These are phyloP conservation scores for Bacidia rubella DNA, from an alignment of 495 filamentous ascomycete species.

Conservation along the genomic window DNA sequence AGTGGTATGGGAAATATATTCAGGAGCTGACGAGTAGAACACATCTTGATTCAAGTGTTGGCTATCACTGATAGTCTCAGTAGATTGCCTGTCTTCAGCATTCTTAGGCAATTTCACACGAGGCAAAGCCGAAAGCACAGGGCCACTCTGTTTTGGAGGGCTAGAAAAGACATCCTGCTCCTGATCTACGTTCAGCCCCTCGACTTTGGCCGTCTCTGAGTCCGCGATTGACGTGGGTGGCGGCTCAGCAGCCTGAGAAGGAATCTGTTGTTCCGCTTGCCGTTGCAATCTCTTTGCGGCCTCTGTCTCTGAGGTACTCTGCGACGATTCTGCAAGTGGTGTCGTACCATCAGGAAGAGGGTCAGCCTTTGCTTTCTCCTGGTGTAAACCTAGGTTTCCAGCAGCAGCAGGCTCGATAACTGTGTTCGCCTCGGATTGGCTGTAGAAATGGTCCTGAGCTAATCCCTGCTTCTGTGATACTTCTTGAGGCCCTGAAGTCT, in stretches of 20 bases:
- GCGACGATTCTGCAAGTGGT: conserved; percentile 14
- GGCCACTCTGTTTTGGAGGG: conserved; percentile 30
- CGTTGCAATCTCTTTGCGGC: conserved; percentile 35
- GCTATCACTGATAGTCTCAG: conserved; percentile 21
- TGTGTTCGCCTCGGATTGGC: conserved; percentile 22
- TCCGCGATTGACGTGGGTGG: conserved; percentile 22
- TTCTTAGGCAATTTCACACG: conserved; percentile 45
- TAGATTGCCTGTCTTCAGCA: conserved; percentile 31
- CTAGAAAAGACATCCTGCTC: conserved; percentile 48
- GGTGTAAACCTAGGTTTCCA: conserved; percentile 26
- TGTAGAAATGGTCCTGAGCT: conserved; percentile 33
- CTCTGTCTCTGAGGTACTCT: no score
- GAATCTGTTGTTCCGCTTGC: conserved; percentile 43
- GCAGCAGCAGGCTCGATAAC: conserved; percentile 18
- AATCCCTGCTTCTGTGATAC: conserved; percentile 20
- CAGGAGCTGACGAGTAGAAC: conserved; percentile 31
- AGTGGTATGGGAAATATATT: conserved; percentile 12
- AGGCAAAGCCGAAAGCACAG: conserved; percentile 42
- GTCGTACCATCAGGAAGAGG: conserved; percentile 34
- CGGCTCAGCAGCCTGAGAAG: conserved; percentile 28
- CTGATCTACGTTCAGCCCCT: conserved; percentile 28
- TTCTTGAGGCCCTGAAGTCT: no score
- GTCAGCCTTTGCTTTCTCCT: conserved; percentile 27
- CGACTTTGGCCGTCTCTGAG: conserved; percentile 11
- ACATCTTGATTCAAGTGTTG: conserved; percentile 44